A percentile compares a stretch with the other conserved stretches of the same genome.
phyloP scores from a whole-genome alignment of 176 grass and related monocot genomes.

The Avena sativa region DNA sequence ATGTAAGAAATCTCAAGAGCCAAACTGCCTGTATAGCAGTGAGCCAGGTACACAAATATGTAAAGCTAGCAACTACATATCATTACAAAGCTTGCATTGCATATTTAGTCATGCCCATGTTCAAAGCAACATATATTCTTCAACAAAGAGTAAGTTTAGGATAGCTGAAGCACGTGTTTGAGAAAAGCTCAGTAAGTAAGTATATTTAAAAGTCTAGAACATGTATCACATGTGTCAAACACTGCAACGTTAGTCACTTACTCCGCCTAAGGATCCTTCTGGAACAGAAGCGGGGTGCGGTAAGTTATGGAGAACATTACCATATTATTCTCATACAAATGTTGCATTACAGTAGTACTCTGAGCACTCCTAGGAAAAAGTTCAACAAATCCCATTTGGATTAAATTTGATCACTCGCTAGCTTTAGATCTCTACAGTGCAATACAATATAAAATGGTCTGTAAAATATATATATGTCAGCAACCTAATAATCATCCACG shows the following conservation, averaged over 20 bases:
- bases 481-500: neutral
- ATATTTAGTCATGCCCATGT: neutral
- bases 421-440: conserved; percentile 25
- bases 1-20: conserved; percentile 32
- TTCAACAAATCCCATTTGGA: neutral
- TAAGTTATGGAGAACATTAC: neutral
- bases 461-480: too few species aligned
- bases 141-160: neutral
- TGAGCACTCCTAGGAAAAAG: neutral
- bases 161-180: neutral
- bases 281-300: neutral
- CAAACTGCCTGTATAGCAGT: neutral
- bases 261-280: conserved; percentile 15
- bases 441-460: neutral
- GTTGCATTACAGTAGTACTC: neutral
- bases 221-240: neutral
- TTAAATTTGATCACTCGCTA: neutral
- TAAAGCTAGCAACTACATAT: neutral
- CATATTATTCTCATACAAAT: neutral
- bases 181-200: conserved; percentile 1
- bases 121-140: neutral
- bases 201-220: neutral
- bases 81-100: neutral
- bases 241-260: neutral
- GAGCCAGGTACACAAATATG: conserved; percentile 2